Evolutionary conservation across 2,329 filamentous ascomycete species (phyloP), one percentile per base, ranked within the genome.

Genomic region (Elsinoe batatas): DNA sequence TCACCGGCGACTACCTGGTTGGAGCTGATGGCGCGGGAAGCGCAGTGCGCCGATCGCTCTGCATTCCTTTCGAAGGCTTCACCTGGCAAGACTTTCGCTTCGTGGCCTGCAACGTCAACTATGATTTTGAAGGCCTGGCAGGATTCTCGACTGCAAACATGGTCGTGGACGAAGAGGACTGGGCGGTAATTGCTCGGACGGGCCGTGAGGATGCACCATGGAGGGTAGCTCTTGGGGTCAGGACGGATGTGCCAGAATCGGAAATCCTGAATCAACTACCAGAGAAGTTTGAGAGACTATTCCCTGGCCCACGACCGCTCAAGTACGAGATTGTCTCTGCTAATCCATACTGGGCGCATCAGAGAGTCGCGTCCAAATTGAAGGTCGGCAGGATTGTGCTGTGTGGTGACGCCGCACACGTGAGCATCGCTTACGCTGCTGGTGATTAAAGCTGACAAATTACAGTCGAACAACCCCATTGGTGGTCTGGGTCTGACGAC

Each of bases 311-410:
- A 5, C 54, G 57, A 36, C 62, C 63, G 2, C 17, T 56, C n/a
- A 54, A 59, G 43, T 72, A 68, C 36, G 60, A 68, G 22, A 58
- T 73, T 1, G 58, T 66, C 8, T 60, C 64, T 5, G 57, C 71
- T 26, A 68, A 68, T 12, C 70, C 71, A 5, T 73, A 72, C 57
- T 68, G 68, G 56, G 68, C 69, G 18, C 69, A 72, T 56, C 71
- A 72, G 60, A 58, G 68, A 0, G 65, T 65, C 30, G 68, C 64
- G 1, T 57, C 62, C 7, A 63, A 59, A 5, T 59, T 72, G 13
- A 62, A 62, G 57, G 61, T 60, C 15, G 66, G 65, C 2, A 60
- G 65, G 6, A 63, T 69, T 1, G 59, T 68, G 10, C 50, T 72
- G 1, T 61, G 65, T 10, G 46, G 46, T 17, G 46, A 50, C 18